Evolutionary conservation across 1,284 basidiomycete genomes (phyloP).

Genomic region (Ustilago loliicola): DNA sequence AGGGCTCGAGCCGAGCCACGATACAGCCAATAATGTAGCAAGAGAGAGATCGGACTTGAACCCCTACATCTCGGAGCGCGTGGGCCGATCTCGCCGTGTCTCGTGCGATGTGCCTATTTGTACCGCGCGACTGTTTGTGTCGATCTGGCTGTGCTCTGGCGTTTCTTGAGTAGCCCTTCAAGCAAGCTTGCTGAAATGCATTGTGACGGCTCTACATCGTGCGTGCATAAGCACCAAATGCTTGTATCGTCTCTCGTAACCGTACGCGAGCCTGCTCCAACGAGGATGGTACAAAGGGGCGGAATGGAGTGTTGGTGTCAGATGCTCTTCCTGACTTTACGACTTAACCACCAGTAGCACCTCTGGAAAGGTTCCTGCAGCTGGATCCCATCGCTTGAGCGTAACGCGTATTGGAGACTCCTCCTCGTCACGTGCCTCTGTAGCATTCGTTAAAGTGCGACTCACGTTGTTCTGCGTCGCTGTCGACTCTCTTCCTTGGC

Average conservation of each 20-base stretch:
- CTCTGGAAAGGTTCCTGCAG: conserved; percentile 58
- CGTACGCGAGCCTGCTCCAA: conserved; percentile 10
- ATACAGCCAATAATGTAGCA: not conserved
- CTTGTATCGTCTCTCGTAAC: conserved; percentile 38
- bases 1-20: not conserved
- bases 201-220: conserved; percentile 22
- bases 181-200: too few species aligned
- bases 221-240: conserved; percentile 42
- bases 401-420: conserved; percentile 25
- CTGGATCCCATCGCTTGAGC: conserved; percentile 60
- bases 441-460: not conserved
- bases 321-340: conserved; percentile 7
- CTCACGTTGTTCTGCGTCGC: conserved; percentile 28
- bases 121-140: not conserved
- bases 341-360: conserved; percentile 61
- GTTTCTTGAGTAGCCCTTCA: too few species aligned
- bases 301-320: conserved; percentile 16
- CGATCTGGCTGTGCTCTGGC: not conserved
- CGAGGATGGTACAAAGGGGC: not conserved
- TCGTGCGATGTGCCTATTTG: not conserved
- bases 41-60: not conserved
- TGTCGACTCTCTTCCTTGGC: conserved; percentile 7
- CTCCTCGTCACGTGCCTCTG: conserved; percentile 12
- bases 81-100: too few species aligned
- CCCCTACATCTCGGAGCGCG: conserved; percentile 13